These are phyloP conservation scores for Trypanosoma rangeli DNA, from an alignment of 208 protist species.

Conservation along the genomic window DNA sequence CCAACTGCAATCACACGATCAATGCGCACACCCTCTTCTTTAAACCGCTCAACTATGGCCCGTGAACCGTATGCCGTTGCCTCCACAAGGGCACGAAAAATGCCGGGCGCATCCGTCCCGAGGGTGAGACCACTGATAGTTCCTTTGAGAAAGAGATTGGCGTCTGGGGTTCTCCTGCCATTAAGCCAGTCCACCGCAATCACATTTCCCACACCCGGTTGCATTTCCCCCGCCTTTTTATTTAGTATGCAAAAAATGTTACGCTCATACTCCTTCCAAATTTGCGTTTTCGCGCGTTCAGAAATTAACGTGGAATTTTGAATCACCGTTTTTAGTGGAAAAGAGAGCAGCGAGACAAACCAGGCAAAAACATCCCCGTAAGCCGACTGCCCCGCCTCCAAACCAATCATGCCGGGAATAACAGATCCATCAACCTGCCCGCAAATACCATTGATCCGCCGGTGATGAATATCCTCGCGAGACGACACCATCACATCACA, in stretches of 20 bases:
- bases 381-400: conserved; percentile 58
- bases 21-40: conserved; percentile 52
- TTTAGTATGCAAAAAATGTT: conserved; percentile 35
- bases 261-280: conserved; percentile 29
- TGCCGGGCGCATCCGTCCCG: conserved; percentile 42
- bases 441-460: conserved; percentile 46
- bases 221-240: conserved; percentile 27
- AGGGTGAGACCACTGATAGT: conserved; percentile 41
- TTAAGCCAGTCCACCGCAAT: conserved; percentile 67
- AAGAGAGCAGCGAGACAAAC: conserved; percentile 46
- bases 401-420: conserved; percentile 44
- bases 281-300: conserved; percentile 30
- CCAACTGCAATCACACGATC: conserved; percentile 60
- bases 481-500: conserved; percentile 70
- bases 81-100: conserved; percentile 49
- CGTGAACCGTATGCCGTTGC: conserved; percentile 51
- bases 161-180: conserved; percentile 52
- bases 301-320: conserved; percentile 29
- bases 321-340: conserved; percentile 37
- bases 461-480: conserved; percentile 27
- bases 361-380: conserved; percentile 71
- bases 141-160: conserved; percentile 49
- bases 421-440: conserved; percentile 63
- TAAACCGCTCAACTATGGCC: conserved; percentile 55
- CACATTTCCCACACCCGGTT: conserved; percentile 27